phyloP scores from a whole-genome alignment of 192 early-diverging fungal species.

The Coemansia sp. region DNA sequence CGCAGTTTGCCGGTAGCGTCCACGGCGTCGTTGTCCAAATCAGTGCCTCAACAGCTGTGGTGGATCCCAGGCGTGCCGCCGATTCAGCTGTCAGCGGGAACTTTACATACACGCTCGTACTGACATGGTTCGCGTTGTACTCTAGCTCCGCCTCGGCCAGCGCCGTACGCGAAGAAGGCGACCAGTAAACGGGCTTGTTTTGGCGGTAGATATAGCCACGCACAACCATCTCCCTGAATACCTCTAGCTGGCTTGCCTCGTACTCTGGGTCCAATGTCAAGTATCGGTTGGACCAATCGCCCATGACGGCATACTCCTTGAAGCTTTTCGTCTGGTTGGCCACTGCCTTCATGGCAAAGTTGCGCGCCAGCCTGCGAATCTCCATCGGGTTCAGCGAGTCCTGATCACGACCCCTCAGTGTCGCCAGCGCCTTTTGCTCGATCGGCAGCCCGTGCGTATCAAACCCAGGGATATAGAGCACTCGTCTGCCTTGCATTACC shows the following conservation, averaged over 20 bases:
- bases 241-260: conserved; percentile 67
- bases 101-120: conserved; percentile 69
- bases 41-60: conserved; percentile 40
- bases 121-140: conserved; percentile 73
- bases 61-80: conserved; percentile 9
- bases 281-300: conserved; percentile 72
- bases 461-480: conserved; percentile 75
- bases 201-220: conserved; percentile 74
- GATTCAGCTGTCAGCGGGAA: conserved; percentile 53
- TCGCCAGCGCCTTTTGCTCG: conserved; percentile 71
- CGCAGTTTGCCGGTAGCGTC: conserved; percentile 76
- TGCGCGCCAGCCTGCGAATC: conserved; percentile 52
- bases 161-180: conserved; percentile 77
- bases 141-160: conserved; percentile 81
- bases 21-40: conserved; percentile 85
- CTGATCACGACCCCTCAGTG: conserved; percentile 52
- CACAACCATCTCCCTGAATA: conserved; percentile 72
- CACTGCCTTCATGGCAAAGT: conserved; percentile 61
- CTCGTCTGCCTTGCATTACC: conserved; percentile 67
- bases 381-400: conserved; percentile 40
- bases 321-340: conserved; percentile 61
- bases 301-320: conserved; percentile 70
- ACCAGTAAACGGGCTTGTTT: conserved; percentile 82
- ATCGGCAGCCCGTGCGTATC: conserved; percentile 83
- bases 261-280: conserved; percentile 71